phyloP scores from a whole-genome alignment of 164 flowering plant species.

The Cinnamomum micranthum region DNA sequence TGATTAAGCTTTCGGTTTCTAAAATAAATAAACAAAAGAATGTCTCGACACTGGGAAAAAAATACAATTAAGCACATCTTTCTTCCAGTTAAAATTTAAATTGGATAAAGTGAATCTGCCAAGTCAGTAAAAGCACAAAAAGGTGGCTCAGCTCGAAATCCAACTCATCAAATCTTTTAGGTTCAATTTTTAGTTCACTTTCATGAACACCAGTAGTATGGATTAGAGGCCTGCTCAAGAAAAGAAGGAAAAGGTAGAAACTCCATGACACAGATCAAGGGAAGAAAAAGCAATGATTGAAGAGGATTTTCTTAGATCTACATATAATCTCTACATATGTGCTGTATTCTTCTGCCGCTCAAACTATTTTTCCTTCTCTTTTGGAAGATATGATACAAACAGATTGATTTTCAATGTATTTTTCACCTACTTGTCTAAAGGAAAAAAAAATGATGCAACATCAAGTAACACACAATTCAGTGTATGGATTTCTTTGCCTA shows the following conservation, averaged over 20 bases:
- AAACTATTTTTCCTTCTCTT: not conserved
- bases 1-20: not conserved
- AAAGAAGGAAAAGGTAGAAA: not conserved
- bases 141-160: too few species aligned
- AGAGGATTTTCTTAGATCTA: not conserved
- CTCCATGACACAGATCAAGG: not conserved
- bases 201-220: not conserved
- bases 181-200: not conserved
- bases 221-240: not conserved
- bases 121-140: too few species aligned
- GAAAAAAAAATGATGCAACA: too few species aligned
- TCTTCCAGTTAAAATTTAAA: not conserved
- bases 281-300: not conserved
- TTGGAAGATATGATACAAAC: not conserved
- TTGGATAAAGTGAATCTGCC: not conserved
- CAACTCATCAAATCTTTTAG: too few species aligned
- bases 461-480: slow-evolving; percentile 19
- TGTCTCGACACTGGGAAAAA: not conserved
- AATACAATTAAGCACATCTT: not conserved
- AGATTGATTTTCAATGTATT: not conserved
- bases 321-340: not conserved
- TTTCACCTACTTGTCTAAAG: not conserved
- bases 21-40: too few species aligned
- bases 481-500: slow-evolving; percentile 45
- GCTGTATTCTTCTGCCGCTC: not conserved